Base-by-base conservation (phyloP, 768 basidiomycete genomes). In the Dictyophora rubrovolvata region DNA sequence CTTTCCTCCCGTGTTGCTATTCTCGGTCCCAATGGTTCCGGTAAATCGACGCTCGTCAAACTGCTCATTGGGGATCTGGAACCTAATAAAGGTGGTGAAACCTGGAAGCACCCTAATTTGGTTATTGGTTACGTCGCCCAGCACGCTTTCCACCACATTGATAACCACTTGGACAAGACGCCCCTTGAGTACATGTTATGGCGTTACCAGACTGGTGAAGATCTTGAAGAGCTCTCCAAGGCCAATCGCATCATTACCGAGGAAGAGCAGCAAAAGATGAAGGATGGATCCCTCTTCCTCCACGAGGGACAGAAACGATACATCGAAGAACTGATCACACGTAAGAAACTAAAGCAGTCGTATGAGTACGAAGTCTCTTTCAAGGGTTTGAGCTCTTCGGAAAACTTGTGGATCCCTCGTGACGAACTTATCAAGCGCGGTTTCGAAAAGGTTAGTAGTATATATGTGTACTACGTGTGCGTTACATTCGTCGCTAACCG, bases 181-280 rank as follows among this genome's bases (percentile, higher is more conserved):
- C 91, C 94, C 53, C 86, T 97, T 67, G 94, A 97, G 77, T 97
- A 97, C 82, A 93, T 97, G 91, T 78, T 97, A 65, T 97, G 94
- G 94, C 93, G 94, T 76, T 97, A 96, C 85, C 94, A 97, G 82
- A 97, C 94, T 60, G 94, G 94, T 73, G 94, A 97, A 74, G 94
- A 97, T 79, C 75, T 96, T 71, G 94, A 97, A 77, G 94, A 96
- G 78, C 82, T 97, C 84, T 76, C 75, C 75, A 97, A 96, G 83
- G 93, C 90, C 60, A 85, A 73, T 72, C 88, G 92, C 64, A 79
- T 86, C 73, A 89, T 97, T 72, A 77, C 81, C 62, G 91, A 87
- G 57, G 93, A 89, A 71, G 94, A 97, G 73, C 74, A 77, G 62
- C 73, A 89, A 78, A 95, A 93, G 85, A 97, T 97, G 94, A 90